Evolutionary conservation across 805 yeast genomes (phyloP), one percentile per base, ranked within the genome.

Genomic region (Saturnispora zaruensis): DNA sequence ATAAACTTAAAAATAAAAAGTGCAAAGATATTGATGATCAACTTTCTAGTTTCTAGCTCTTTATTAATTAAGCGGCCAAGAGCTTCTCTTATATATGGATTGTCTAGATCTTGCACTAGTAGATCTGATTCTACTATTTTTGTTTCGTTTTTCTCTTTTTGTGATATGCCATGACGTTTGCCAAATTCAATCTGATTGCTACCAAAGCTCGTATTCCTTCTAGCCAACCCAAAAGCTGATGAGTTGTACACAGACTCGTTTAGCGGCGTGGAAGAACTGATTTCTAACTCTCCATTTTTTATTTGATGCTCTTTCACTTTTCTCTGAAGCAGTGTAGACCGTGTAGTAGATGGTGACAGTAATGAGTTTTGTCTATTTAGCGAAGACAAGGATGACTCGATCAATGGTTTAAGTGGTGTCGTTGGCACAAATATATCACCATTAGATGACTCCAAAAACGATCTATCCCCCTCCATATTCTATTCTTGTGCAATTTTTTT

Each of bases 41-140:
- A 51, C n/a, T 56, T 63, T 38, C 64, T 65, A 37, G 67, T 56
- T 53, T 70, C 71, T 5, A 55, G 37, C 47, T 73, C 75, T 51
- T 67, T 67, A 54, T 73, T 72, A 2, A 69, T 65, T 51, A 75
- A 77, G 33, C 81, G 57, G 4, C 63, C 43, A 47, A 75, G 60
- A 1, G 81, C 81, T 34, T 68, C 61, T 45, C 62, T 63, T 51
- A 77, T 68, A 34, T 44, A 47, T 5, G 53, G 51, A 18, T 48
- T 40, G 20, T 51, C 38, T 23, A 51, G 37, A 21, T 46, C 49
- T 24, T 51, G 44, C 13, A 45, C 18, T 6, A 43, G 7, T 4
- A 45, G 20, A 16, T 25, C 30, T 6, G 42, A 21, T 21, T 38
- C 42, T 18, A 38, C 42, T 16, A 23, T 23, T 38, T 38, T 38